Base-by-base conservation (phyloP, 2,329 filamentous ascomycete genomes). In the Venturiaceae sp. region DNA sequence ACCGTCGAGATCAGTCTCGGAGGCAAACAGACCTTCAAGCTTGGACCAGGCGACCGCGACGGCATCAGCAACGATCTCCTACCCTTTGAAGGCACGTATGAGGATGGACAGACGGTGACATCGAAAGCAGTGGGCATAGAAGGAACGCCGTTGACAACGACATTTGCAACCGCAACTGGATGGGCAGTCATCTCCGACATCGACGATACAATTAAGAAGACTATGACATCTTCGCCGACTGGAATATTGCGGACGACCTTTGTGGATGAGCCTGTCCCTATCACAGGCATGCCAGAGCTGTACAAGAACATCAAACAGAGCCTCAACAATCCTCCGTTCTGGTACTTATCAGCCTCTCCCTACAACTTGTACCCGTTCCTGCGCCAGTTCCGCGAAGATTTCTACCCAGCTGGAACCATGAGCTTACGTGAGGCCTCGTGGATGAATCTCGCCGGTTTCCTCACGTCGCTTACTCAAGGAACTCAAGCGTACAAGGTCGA, bases 181-280 rank as follows among this genome's bases (percentile, higher is more conserved):
- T 96, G 91, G 91, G 83, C 83, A 13, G 75, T 97, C 13, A 85
- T 96, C 62, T 92, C 88, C 39, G 92, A 97, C 66, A 83, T 97
- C 64, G 94, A 97, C 68, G 92, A 97, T 72, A 96, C 92, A 0
- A 95, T 97, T 77, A 96, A 97, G 73, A 77, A 92, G 64, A 96
- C 92, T 0, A 79, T 88, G 70, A 96, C 92, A 0, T 83, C 85
- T 46, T 86, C 89, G 54, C 85, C 90, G 0, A 79, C 87, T 7
- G 90, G 90, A 2, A 92, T 96, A 65, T 76, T 97, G 5, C 81
- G 83, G 52, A 86, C 87, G 55, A 97, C 92, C 0, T 96, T 97
- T 66, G 82, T 88, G 52, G 87, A 92, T 55, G 76, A 83, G 16
- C 86, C 91, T 0, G 76, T 80, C 14, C 83, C 89, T 0, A 83